These are phyloP conservation scores for Oryza brachyantha DNA, from an alignment of 176 grass and related monocot species.

Conservation along the genomic window DNA sequence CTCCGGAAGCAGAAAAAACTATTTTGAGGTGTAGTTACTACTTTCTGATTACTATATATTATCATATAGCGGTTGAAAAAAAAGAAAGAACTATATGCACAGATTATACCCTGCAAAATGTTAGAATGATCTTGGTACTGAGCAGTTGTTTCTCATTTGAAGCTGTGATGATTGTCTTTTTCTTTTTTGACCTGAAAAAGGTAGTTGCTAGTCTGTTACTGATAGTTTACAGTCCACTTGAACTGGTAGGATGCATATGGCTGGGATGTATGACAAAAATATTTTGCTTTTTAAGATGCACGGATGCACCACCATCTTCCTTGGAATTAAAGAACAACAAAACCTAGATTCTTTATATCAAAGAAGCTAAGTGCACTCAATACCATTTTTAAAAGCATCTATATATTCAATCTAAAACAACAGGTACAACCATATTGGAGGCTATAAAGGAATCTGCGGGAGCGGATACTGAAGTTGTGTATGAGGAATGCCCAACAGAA, in stretches of 20 bases:
- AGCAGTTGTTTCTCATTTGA: neutral
- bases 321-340: neutral
- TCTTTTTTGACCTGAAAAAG: neutral
- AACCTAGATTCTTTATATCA: neutral
- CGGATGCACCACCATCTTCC: neutral
- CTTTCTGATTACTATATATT: neutral
- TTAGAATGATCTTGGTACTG: neutral
- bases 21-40: neutral
- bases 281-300: neutral
- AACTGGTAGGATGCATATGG: neutral
- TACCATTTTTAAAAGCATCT: conserved; percentile 1
- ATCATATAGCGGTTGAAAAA: neutral
- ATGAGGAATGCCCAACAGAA: conserved; percentile 55
- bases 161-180: neutral
- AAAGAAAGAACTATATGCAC: neutral
- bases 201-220: neutral
- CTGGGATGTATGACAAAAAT: neutral
- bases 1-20: neutral
- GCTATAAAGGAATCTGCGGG: conserved; percentile 55
- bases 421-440: conserved; percentile 83
- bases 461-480: conserved; percentile 63
- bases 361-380: conserved; percentile 14
- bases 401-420: conserved; percentile 23
- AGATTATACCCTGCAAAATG: neutral
- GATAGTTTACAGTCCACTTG: neutral